Percentiles rank a stretch among this genome's conserved stretches.
Evolutionary conservation across 306 rosid genomes (phyloP).

Genomic region (Dryas alaskensis): DNA sequence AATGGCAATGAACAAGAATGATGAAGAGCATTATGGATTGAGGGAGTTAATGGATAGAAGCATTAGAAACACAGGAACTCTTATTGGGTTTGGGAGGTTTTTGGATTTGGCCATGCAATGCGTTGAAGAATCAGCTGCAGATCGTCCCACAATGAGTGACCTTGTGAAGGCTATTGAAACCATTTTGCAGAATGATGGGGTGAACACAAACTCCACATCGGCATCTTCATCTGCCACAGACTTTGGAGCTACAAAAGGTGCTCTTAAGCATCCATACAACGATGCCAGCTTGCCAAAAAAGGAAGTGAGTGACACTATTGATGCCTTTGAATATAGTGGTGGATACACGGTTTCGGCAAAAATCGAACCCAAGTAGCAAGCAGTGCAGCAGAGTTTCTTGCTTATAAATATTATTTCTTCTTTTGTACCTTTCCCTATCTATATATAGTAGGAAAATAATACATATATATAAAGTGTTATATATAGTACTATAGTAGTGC

Average conservation of each 20-base stretch:
- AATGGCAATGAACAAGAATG: slow-evolving; percentile 40
- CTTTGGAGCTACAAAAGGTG: slow-evolving; percentile 50
- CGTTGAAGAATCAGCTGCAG: slow-evolving; percentile 74
- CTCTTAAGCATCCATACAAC: slow-evolving; percentile 61
- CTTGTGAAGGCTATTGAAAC: slow-evolving; percentile 69
- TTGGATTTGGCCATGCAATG: slow-evolving; percentile 81
- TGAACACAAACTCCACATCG: slow-evolving; percentile 78
- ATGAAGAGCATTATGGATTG: slow-evolving; percentile 64
- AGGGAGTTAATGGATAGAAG: slow-evolving; percentile 58
- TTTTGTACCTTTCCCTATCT: not conserved
- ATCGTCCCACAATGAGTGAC: slow-evolving; percentile 90
- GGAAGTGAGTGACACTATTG: slow-evolving; percentile 43
- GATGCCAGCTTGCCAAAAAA: slow-evolving; percentile 47
- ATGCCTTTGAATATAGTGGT: slow-evolving; percentile 73
- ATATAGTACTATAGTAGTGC: not conserved
- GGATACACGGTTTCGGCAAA: slow-evolving; percentile 58
- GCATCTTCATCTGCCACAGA: slow-evolving; percentile 90
- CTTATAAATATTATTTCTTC: not conserved
- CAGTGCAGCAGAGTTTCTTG: not conserved
- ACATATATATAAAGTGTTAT: too few relatives aligned
- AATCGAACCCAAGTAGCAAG: slow-evolving; percentile 71
- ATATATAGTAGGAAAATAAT: not conserved
- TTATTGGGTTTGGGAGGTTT: slow-evolving; percentile 63
- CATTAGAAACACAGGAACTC: slow-evolving; percentile 47
- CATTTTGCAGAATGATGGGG: slow-evolving; percentile 77